Conservation (phyloP, 495 filamentous ascomycete species). For the Aspergillus ostianus region DNA sequence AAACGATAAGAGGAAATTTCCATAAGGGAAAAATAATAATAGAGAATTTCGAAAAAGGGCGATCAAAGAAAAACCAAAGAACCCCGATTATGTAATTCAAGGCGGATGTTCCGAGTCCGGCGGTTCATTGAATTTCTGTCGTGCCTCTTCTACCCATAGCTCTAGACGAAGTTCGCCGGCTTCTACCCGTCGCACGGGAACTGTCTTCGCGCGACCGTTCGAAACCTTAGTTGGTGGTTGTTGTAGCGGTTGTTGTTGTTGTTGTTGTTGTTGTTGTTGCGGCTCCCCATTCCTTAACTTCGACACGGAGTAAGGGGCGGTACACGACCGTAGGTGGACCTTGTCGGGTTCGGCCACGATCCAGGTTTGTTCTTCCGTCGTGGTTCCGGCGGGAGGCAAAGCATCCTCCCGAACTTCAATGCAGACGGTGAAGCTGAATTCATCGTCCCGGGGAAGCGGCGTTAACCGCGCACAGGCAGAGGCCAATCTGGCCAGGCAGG, state of each 20-base stretch:
- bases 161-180: conserved; percentile 54
- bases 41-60: background rate
- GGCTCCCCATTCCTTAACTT: conserved; percentile 40
- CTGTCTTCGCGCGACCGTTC: conserved; percentile 49
- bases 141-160: conserved; percentile 57
- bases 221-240: conserved; percentile 39
- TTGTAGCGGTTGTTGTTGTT: conserved; percentile 27
- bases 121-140: conserved; percentile 53
- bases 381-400: conserved; percentile 68
- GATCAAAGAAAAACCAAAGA: conserved; percentile 17
- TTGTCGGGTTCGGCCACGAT: conserved; percentile 53
- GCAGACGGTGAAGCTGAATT: conserved; percentile 82
- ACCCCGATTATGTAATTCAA: conserved; percentile 28
- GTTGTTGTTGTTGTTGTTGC: conserved; percentile 27
- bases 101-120: conserved; percentile 43
- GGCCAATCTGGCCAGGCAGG: conserved; percentile 49
- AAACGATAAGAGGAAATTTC: conserved; percentile 1
- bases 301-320: conserved; percentile 46
- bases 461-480: conserved; percentile 58
- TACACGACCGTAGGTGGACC: conserved; percentile 45
- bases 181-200: conserved; percentile 53
- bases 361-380: conserved; percentile 52
- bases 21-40: conserved; percentile 19
- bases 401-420: conserved; percentile 78
- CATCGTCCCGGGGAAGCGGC: conserved; percentile 62